Evolutionary conservation across 2,329 filamentous ascomycete genomes (phyloP), one percentile per base, ranked within the genome.

Genomic region (Exophiala spinifera): DNA sequence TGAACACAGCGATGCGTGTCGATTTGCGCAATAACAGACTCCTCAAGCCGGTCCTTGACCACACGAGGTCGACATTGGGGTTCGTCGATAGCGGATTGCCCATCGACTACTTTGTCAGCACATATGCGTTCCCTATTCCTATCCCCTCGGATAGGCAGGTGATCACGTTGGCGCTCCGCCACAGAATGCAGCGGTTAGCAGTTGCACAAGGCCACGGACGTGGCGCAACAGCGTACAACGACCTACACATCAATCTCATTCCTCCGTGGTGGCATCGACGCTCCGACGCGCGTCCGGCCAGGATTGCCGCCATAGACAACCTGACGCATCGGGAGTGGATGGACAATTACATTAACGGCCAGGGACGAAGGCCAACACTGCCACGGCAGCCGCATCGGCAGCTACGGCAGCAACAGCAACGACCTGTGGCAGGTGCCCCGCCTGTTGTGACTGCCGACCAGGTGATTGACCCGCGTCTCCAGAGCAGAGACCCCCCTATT

Each of bases 1-100:
- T 60, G 23, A 60, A 60, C 45, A 62, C 57, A 3, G 17, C 40
- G 31, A 62, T 62, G 60, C 39, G 36, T 14, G 55, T 62, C 4
- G 60, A 62, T 25, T 15, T 57, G 14, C 20, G 21, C 4, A 53
- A 47, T 17, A 52, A 52, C 8, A 39, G 57, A 17, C 47, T 62
- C 21, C 52, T 60, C 19, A 56, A 51, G 34, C 60, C 60, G 1
- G 40, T 51, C 19, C 51, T 59, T 17, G 23, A 13, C 39, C 51
- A 49, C 36, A 31, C 43, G 20, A 47, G 33, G 36, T 43, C 36
- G 13, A 31, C 46, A 17, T 13, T 20, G n/a, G 55, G 51, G 8
- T 54, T 46, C 23, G 39, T 54, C 20, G 51, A 57, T 40, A 55
- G 52, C 36, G 23, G 45, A 5, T 49, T 59, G 15, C 50, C 56